These are phyloP conservation scores for Lactifluus piperatus DNA, from an alignment of 768 basidiomycete genomes.

Conservation along the genomic window DNA sequence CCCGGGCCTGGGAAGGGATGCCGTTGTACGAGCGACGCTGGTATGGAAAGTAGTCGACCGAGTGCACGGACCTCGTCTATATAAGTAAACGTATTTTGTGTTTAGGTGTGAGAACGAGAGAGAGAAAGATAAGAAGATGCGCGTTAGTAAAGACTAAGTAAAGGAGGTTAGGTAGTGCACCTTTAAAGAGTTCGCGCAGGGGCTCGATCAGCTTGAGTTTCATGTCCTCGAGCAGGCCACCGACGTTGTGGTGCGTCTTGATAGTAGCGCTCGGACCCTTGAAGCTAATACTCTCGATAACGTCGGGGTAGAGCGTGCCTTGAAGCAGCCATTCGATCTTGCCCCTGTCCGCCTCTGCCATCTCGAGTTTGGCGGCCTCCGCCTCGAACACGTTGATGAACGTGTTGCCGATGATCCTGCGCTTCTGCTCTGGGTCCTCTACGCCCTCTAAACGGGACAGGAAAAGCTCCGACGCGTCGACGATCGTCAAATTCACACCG, in stretches of 20 bases:
- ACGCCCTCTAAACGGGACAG: conserved; percentile 80
- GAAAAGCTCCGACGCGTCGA: conserved; percentile 93
- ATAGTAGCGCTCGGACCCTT: conserved; percentile 98
- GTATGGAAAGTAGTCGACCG: conserved; percentile 85
- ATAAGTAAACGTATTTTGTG: background rate
- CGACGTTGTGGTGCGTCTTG: conserved; percentile 99
- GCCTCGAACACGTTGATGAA: conserved; percentile 97
- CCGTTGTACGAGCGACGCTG: conserved; percentile 85
- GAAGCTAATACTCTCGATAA: conserved; percentile 99
- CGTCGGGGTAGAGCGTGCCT: conserved; percentile 97
- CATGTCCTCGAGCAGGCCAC: conserved; percentile 94
- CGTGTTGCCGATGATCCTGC: conserved; percentile 98
- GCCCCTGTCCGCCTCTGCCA: conserved; percentile 70
- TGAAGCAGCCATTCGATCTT: conserved; percentile 96
- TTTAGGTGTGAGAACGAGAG: background rate
- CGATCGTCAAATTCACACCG: conserved; percentile 92
- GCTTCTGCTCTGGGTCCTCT: conserved; percentile 94
- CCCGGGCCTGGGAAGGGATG: conserved; percentile 99
- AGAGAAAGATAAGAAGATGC: too few relatives aligned
- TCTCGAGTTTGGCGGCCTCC: conserved; percentile 88
- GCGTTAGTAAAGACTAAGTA: background rate
- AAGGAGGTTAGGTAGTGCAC: conserved; percentile 40
- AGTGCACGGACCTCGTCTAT: conserved; percentile 92
- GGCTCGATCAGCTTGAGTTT: conserved; percentile 98
- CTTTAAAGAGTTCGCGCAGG: conserved; percentile 95